A percentile compares a stretch with the other conserved stretches of the same genome.
These are phyloP conservation scores for Pichia thaimueangensis DNA, from an alignment of 805 yeast genomes.

Conservation along the genomic window DNA sequence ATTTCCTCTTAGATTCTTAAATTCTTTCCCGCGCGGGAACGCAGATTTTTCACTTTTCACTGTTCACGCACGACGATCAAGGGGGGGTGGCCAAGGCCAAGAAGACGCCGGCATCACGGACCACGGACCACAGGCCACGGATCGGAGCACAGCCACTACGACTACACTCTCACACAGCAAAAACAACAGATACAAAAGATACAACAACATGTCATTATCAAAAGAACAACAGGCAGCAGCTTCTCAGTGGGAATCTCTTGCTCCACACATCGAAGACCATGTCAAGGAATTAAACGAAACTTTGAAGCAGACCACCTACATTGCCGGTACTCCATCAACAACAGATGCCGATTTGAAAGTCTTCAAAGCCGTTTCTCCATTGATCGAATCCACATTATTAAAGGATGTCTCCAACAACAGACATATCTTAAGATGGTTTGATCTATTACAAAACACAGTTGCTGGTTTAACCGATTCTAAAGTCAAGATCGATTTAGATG, in stretches of 20 bases:
- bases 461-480: conserved; percentile 36
- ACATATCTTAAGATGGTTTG: conserved; percentile 91
- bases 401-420: conserved; percentile 54
- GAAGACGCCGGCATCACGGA: too few species aligned
- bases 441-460: conserved; percentile 65
- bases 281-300: conserved; percentile 57
- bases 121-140: too few species aligned
- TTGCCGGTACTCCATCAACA: conserved; percentile 61
- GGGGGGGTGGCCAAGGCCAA: too few species aligned
- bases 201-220: neutral
- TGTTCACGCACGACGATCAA: too few species aligned
- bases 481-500: conserved; percentile 49
- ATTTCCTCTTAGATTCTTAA: too few species aligned
- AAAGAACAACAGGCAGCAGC: conserved; percentile 21
- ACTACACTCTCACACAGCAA: neutral
- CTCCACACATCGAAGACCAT: conserved; percentile 43
- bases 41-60: too few species aligned
- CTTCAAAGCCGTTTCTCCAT: conserved; percentile 59
- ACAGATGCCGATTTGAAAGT: conserved; percentile 66
- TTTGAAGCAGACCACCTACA: conserved; percentile 63
- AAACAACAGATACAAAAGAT: neutral
- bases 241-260: conserved; percentile 73
- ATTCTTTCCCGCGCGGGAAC: too few species aligned
- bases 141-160: too few species aligned
- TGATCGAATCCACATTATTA: conserved; percentile 48